These are phyloP conservation scores for Rhamnella rubrinervis DNA, from an alignment of 331 rosid genomes.

Conservation along the genomic window DNA sequence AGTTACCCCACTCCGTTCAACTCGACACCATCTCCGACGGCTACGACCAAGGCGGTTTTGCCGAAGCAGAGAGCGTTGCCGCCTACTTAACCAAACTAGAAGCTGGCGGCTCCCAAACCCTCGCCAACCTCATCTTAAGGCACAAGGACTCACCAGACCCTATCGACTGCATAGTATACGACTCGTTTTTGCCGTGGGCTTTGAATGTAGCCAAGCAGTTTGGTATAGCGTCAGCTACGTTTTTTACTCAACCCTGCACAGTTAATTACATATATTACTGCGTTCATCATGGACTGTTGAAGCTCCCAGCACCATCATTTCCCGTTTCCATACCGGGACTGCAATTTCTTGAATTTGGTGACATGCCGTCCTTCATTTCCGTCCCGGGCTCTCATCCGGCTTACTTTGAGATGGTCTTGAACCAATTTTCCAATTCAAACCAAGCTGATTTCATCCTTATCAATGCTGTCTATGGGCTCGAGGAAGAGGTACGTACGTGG, in stretches of 20 bases:
- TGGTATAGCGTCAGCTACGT: constrained; percentile 39
- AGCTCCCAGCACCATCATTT: constrained; percentile 26
- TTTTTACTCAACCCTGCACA: constrained; percentile 57
- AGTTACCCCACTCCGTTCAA: neutral
- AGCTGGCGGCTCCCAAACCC: constrained; percentile 35
- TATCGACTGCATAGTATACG: constrained; percentile 35
- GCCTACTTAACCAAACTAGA: constrained; percentile 39
- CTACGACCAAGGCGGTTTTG: constrained; percentile 58
- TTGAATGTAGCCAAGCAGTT: constrained; percentile 51
- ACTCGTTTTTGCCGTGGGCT: constrained; percentile 42
- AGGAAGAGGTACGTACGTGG: constrained; percentile 38
- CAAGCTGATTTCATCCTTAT: constrained; percentile 49
- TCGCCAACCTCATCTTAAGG: constrained; percentile 43
- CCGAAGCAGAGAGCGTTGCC: constrained; percentile 27
- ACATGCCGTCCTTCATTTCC: constrained; percentile 50
- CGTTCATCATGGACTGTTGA: constrained; percentile 34
- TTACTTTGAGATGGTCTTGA: constrained; percentile 40
- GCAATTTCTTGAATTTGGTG: constrained; percentile 44
- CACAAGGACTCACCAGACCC: constrained; percentile 28
- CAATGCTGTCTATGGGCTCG: constrained; percentile 54
- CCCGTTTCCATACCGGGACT: constrained; percentile 35
- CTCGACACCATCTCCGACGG: constrained; percentile 29
- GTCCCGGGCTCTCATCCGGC: constrained; percentile 40
- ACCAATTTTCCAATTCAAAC: constrained; percentile 42
- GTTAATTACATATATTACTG: constrained; percentile 40